Conservation (phyloP, 257 asterid species). For the Fraxinus anomala region DNA sequence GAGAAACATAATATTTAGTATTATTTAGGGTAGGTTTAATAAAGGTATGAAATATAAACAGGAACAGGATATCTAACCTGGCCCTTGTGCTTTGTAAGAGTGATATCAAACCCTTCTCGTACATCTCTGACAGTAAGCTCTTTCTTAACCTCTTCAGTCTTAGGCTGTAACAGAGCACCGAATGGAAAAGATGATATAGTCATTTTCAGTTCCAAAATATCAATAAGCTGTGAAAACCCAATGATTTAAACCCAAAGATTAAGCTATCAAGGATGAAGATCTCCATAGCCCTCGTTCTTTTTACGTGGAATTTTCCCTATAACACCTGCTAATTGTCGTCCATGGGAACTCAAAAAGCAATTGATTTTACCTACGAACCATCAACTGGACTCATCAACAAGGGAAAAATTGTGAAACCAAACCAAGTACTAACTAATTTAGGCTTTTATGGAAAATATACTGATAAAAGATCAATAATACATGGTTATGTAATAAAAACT, state of each 20-base stretch:
- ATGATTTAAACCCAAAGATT: not conserved
- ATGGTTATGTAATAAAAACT: not conserved
- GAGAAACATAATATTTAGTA: not conserved
- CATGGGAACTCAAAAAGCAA: not conserved
- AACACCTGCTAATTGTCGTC: not conserved
- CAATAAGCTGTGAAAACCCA: not conserved
- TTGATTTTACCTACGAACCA: not conserved
- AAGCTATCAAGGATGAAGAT: not conserved
- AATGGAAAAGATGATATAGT: slow-evolving; percentile 1
- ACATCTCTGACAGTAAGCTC: slow-evolving; percentile 86
- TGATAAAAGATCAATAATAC: not conserved
- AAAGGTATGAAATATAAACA: no score
- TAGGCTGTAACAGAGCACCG: slow-evolving; percentile 49
- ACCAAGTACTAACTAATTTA: not conserved
- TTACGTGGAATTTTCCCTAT: not conserved
- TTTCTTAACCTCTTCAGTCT: slow-evolving; percentile 79
- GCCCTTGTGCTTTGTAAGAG: slow-evolving; percentile 85
- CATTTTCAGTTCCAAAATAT: slow-evolving; percentile 13
- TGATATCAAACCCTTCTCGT: slow-evolving; percentile 73
- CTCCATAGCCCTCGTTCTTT: not conserved
- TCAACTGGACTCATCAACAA: not conserved
- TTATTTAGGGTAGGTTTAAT: not conserved
- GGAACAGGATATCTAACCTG: slow-evolving; percentile 52
- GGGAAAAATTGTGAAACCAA: not conserved
- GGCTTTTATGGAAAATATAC: not conserved